These are phyloP conservation scores for Halophytophthora batemanensis DNA, from an alignment of 352 stramenopile species.

Conservation along the genomic window DNA sequence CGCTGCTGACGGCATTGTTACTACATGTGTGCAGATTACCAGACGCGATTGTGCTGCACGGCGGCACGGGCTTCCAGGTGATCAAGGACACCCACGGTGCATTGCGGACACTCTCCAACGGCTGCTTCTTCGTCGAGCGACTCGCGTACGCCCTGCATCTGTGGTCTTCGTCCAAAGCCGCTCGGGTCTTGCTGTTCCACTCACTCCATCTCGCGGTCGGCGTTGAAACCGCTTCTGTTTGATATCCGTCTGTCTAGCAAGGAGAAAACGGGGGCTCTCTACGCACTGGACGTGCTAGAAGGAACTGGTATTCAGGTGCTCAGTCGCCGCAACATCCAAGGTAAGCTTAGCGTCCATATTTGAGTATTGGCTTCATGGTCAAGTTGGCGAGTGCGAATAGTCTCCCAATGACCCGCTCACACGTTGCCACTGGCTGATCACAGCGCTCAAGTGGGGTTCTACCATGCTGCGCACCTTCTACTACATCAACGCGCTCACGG, in stretches of 20 bases:
- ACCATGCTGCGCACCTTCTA: conserved; percentile 80
- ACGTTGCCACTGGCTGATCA: background rate
- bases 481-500: conserved; percentile 72
- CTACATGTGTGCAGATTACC: conserved; percentile 36
- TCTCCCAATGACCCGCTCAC: background rate
- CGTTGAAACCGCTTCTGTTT: conserved; percentile 7
- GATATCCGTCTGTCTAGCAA: conserved; percentile 27
- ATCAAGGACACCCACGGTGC: conserved; percentile 39
- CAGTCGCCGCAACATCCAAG: conserved; percentile 73
- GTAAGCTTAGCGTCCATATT: conserved; percentile 21
- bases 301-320: conserved; percentile 69
- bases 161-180: no score
- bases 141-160: conserved; percentile 46
- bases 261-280: conserved; percentile 70
- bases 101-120: conserved; percentile 57
- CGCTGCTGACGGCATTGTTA: background rate
- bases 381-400: background rate
- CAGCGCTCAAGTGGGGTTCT: conserved; percentile 79
- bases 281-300: conserved; percentile 69
- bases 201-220: background rate
- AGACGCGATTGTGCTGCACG: conserved; percentile 61
- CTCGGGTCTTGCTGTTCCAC: no score
- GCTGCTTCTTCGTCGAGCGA: conserved; percentile 77
- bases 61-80: conserved; percentile 72
- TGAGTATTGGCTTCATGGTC: background rate